Percentiles rank a stretch among this genome's conserved stretches.
Conservation (phyloP, 306 rosid species). For the Cucurbita moschata region DNA sequence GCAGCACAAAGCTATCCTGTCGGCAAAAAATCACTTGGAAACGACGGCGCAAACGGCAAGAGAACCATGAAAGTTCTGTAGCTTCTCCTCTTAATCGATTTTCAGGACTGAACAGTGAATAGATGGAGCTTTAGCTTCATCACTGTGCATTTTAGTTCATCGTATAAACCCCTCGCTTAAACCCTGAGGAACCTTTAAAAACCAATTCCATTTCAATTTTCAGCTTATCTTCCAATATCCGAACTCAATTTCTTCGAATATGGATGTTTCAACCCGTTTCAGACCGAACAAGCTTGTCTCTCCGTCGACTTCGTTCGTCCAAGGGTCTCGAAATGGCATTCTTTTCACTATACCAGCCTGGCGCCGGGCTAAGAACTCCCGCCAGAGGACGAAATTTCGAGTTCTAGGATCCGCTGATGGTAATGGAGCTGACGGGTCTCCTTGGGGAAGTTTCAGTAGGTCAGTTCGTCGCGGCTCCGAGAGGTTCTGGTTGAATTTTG, state of each 20-base stretch:
- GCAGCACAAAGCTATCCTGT: neutral
- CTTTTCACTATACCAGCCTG: conserved; percentile 24
- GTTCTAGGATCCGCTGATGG: conserved; percentile 36
- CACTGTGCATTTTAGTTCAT: neutral
- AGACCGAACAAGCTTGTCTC: conserved; percentile 39
- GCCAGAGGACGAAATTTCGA: conserved; percentile 35
- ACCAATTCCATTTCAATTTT: neutral
- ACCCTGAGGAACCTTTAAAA: neutral
- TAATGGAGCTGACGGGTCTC: conserved; percentile 34
- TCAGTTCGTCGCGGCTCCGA: conserved; percentile 50
- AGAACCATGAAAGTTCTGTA: neutral
- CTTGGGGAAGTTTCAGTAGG: conserved; percentile 31
- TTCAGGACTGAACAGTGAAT: neutral
- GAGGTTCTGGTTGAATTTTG: conserved; percentile 50
- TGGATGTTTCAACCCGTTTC: conserved; percentile 28
- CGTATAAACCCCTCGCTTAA: neutral
- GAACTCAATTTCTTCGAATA: conserved; percentile 3
- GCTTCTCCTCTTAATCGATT: neutral
- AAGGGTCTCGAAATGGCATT: conserved; percentile 14
- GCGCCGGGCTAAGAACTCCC: conserved; percentile 11
- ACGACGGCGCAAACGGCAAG: neutral
- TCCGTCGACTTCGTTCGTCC: conserved; percentile 23
- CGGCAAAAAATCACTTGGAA: neutral
- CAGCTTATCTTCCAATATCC: neutral
- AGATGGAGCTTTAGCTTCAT: neutral